Base-by-base conservation (phyloP, 139 green algal genomes). In the Zygnema circumcarinatum region DNA sequence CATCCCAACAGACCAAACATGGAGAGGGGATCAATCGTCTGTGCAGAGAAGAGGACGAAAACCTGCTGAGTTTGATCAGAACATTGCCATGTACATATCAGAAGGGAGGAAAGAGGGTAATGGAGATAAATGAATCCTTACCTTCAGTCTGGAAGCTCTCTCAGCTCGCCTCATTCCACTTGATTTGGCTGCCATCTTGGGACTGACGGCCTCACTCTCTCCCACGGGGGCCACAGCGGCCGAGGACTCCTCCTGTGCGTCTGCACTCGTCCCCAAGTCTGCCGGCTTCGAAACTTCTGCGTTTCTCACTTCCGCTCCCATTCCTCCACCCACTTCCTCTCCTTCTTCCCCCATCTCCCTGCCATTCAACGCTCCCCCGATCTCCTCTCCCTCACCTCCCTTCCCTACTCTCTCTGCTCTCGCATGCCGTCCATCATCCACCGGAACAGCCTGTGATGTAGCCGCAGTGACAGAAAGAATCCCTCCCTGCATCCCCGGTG, bases 91-190 rank as follows among this genome's bases (percentile, higher is more conserved):
- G n/a, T n/a, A n/a, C n/a, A n/a, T n/a, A n/a, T n/a, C n/a, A 16
- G 47, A 62, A 16, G 47, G 47, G 16, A 62, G 47, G 47, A 62
- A 62, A 62, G 47, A 62, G 47, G 16, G 47, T 25, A 16, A 62
- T 16, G 16, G 47, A 62, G 47, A 62, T 7, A 62, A 16, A 62
- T 7, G 16, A 62, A 52, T 3, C 7, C 16, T 7, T 39, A 78
- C 69, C 69, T 78, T 78, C 35, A 78, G 16, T 39, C 69, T 3
- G 11, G 35, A 78, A 41, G 69, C 69, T 78, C 69, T 78, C 69
- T 78, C 69, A 22, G 69, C 69, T 11, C 69, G 7, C 69, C 69
- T 39, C 11, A 41, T 41, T 41, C 69, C 69, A 41, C 69, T 78
- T 20, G 69, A 3, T 78, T 62, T 62, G n/a, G n/a, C n/a, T 62